Conservation (phyloP, 495 filamentous ascomycete species). For the Saxophila tyrrhenica region DNA sequence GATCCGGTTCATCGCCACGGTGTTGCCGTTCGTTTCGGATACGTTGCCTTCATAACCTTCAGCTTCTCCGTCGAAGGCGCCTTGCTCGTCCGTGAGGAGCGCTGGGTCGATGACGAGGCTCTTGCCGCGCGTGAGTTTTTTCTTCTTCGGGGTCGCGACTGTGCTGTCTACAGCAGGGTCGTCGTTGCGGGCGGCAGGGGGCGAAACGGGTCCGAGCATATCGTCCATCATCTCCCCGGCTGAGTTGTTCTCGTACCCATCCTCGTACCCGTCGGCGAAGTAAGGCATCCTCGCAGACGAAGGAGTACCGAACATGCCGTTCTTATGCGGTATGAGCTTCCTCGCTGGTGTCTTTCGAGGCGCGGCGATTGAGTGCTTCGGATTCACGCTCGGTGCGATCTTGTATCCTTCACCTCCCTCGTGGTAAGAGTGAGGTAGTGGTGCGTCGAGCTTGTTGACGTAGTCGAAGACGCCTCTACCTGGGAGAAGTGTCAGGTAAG, state of each 20-base stretch:
- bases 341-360: no score
- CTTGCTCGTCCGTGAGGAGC: background rate
- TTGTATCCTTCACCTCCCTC: background rate
- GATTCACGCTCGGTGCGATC: background rate
- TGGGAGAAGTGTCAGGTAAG: background rate
- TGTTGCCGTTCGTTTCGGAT: no score
- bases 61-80: background rate
- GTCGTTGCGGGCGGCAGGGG: no score
- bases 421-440: background rate
- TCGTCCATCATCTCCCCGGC: background rate
- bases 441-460: background rate
- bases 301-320: conserved; percentile 4
- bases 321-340: background rate
- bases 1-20: background rate
- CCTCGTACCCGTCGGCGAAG: background rate
- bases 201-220: background rate
- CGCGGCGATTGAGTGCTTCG: background rate
- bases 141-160: no score
- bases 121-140: no score
- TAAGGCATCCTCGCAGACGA: no score
- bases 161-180: no score
- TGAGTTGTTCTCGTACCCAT: background rate
- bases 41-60: background rate
- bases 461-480: background rate
- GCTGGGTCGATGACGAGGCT: background rate